These are phyloP conservation scores for Trichoderma koningiopsis DNA, from an alignment of 2,329 filamentous ascomycete species.

Conservation along the genomic window DNA sequence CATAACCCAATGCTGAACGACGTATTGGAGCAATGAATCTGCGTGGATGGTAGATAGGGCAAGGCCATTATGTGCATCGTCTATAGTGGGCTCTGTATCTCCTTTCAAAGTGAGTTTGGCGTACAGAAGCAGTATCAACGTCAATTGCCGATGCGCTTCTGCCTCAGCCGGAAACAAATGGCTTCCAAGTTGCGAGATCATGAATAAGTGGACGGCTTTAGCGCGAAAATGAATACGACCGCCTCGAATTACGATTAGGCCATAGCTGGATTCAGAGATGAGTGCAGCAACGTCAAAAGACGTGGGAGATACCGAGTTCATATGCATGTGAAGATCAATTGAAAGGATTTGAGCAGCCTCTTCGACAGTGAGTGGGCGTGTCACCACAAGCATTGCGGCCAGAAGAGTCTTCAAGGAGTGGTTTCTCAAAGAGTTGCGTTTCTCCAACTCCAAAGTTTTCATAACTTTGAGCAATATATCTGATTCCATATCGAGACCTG, in stretches of 20 bases:
- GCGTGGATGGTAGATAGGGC: constrained; percentile 34
- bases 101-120: background rate
- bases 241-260: background rate
- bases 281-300: background rate
- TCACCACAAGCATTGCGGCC: background rate
- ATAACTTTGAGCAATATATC: background rate
- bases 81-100: background rate
- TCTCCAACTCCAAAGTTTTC: background rate
- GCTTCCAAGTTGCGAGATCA: background rate
- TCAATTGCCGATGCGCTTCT: background rate
- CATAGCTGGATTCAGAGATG: background rate
- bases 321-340: background rate
- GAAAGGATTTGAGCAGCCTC: background rate
- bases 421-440: background rate
- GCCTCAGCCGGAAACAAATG: background rate
- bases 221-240: background rate
- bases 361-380: background rate
- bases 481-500: background rate
- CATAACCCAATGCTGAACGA: constrained; percentile 41
- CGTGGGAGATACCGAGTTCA: background rate
- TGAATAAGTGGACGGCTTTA: background rate
- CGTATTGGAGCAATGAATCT: constrained; percentile 40
- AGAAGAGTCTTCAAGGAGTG: background rate
- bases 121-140: background rate
- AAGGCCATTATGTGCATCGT: constrained; percentile 23